A percentile compares a stretch with the other conserved stretches of the same genome.
These are phyloP conservation scores for Microsporum audouinii DNA, from an alignment of 2,329 filamentous ascomycete species.

Conservation along the genomic window DNA sequence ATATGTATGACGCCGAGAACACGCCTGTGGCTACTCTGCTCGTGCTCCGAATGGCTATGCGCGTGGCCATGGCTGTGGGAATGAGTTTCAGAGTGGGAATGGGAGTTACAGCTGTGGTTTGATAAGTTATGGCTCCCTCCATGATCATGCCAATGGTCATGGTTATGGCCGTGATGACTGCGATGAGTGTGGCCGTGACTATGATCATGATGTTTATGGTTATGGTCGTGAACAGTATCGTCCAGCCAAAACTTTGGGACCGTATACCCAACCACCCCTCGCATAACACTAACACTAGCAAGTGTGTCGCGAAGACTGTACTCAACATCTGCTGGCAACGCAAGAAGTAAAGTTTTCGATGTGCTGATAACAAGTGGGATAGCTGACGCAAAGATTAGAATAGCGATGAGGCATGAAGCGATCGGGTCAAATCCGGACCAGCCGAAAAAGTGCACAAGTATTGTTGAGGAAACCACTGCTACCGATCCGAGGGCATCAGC, in stretches of 20 bases:
- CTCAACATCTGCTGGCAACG: conserved; percentile 72
- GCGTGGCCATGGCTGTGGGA: conserved; percentile 18
- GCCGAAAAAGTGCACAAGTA: conserved; percentile 72
- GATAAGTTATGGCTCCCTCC: conserved; percentile 21
- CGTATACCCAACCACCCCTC: conserved; percentile 74
- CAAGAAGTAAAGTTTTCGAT: conserved; percentile 70
- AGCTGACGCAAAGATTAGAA: conserved; percentile 86
- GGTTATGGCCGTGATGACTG: conserved; percentile 13
- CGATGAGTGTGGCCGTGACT: conserved; percentile 23
- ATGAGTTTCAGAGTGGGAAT: conserved; percentile 18
- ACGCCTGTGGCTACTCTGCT: conserved; percentile 27
- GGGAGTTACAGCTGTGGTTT: conserved; percentile 15
- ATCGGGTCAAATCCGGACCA: conserved; percentile 94
- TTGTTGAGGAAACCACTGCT: conserved; percentile 84
- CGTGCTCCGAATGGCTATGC: conserved; percentile 18
- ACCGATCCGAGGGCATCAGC: conserved; percentile 91
- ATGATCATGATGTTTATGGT: conserved; percentile 25
- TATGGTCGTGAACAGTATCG: conserved; percentile 40
- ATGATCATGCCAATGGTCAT: conserved; percentile 23
- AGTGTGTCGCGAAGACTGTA: conserved; percentile 79
- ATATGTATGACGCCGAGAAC: conserved; percentile 80
- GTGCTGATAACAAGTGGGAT: conserved; percentile 77
- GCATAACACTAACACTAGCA: conserved; percentile 66
- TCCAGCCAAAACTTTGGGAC: conserved; percentile 90
- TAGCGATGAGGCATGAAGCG: conserved; percentile 84